Evolutionary conservation across 345 rosid genomes (phyloP), one percentile per base, ranked within the genome.

Genomic region (Boechera divaricarpa): DNA sequence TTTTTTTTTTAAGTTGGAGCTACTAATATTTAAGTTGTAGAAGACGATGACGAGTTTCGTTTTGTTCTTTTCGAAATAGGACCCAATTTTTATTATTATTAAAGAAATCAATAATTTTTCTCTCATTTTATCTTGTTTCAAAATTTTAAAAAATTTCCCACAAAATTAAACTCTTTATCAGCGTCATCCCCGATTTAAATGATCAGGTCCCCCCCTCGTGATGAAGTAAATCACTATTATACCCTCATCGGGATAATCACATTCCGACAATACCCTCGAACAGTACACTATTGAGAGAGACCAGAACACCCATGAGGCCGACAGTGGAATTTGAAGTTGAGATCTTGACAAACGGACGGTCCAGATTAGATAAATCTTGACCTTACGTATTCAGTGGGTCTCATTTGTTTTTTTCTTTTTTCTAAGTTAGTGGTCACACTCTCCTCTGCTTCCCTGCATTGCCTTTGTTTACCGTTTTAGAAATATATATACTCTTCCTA

Each of bases 21-120:
- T 67, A 73, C 42, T 62, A 29, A 15, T 64, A 79, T 73, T 60
- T 52, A 53, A 73, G 70, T 73, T 55, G 70, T 54, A 79, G 70
- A 78, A 78, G 74, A 78, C 70, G 78, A 73, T 74, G 29, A 39
- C 42, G 42, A 67, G 53, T 73, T 73, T 33, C 45, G 78, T 76
- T 76, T 80, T 39, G 67, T 82, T 51, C 54, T 72, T 64, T 76
- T 35, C 64, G 21, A 39, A 8, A 53, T 62, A 52, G 71, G 71
- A 10, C 71, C 70, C 55, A 5, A 5, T 53, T 33, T 2, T 64
- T 11, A 3, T 16, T 26, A 3, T 0, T 12, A 10, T 3, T 13
- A 55, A 26, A 12, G 3, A 26, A 16, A 49, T 3, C 7, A 12
- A 24, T 32, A 49, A 24, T 35, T 36, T 6, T 62, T 45, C 7